Evolutionary conservation across 306 rosid species (phyloP).

Genomic region (Mimosa pudica): DNA sequence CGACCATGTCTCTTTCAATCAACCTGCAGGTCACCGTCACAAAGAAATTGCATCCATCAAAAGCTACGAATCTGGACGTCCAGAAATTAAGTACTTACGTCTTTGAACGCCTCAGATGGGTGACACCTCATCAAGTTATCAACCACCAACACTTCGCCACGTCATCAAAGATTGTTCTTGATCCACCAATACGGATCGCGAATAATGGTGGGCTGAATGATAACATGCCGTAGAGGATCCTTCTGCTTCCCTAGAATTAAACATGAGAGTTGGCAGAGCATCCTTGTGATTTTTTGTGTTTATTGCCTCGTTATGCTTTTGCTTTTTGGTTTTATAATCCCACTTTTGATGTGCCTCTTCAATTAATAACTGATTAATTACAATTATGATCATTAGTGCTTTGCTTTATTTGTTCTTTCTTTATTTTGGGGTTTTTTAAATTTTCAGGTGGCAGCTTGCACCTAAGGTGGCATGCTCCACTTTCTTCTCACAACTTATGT

Average conservation of each 20-base stretch:
- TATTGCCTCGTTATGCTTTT: conserved; percentile 20
- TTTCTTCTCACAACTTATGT: conserved; percentile 44
- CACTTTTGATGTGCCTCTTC: conserved; percentile 23
- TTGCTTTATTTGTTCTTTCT: conserved; percentile 1
- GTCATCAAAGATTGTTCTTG: conserved; percentile 1
- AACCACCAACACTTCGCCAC: neutral
- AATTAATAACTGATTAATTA: neutral
- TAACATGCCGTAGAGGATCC: neutral
- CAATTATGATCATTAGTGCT: conserved; percentile 13
- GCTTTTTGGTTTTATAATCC: conserved; percentile 23
- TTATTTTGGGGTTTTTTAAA: conserved; percentile 1
- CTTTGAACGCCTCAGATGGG: conserved; percentile 30
- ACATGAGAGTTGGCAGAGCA: conserved; percentile 11
- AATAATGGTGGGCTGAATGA: neutral
- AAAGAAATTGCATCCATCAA: conserved; percentile 36
- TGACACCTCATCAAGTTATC: conserved; percentile 43
- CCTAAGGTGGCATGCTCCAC: conserved; percentile 63
- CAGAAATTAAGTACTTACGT: conserved; percentile 21
- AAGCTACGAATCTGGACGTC: conserved; percentile 32
- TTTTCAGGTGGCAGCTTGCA: conserved; percentile 46
- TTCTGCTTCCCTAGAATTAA: neutral
- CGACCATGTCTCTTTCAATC: conserved; percentile 44
- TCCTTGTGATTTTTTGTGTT: conserved; percentile 12
- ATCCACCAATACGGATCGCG: neutral
- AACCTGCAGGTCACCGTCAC: conserved; percentile 42